A percentile compares a stretch with the other conserved stretches of the same genome.
phyloP scores from a whole-genome alignment of 2,329 filamentous ascomycete genomes.

The Apiospora rasikravindrae region DNA sequence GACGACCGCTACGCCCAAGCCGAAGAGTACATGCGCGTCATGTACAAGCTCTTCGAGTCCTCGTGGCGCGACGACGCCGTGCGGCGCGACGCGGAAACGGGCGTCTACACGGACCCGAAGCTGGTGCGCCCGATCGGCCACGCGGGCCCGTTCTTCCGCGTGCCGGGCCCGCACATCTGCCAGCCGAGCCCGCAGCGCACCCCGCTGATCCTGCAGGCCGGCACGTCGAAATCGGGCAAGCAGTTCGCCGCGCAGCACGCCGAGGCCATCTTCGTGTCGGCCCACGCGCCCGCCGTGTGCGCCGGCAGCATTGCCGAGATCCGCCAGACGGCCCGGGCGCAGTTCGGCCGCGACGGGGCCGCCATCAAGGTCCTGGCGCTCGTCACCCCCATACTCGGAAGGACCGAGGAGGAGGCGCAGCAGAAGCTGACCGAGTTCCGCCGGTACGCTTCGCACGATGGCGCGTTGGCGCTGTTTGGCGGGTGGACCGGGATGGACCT shows the following conservation, averaged over 20 bases:
- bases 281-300: constrained; percentile 66
- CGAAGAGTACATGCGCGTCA: constrained; percentile 68
- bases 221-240: constrained; percentile 69
- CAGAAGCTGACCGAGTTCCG: constrained; percentile 67
- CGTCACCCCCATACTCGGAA: constrained; percentile 68
- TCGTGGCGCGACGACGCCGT: constrained; percentile 73
- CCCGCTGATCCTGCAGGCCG: constrained; percentile 72
- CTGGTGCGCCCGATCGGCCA: constrained; percentile 71
- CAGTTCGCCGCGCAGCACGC: constrained; percentile 72
- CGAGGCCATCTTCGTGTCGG: constrained; percentile 73
- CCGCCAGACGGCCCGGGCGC: constrained; percentile 55
- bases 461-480: constrained; percentile 72
- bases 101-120: constrained; percentile 58
- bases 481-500: constrained; percentile 71
- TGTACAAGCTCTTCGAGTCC: constrained; percentile 70
- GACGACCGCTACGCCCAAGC: constrained; percentile 69
- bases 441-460: constrained; percentile 64
- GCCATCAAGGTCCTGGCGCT: constrained; percentile 72
- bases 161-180: constrained; percentile 69
- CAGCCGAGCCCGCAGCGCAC: constrained; percentile 71
- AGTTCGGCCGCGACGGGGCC: constrained; percentile 61
- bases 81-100: constrained; percentile 59
- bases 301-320: constrained; percentile 68
- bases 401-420: constrained; percentile 68
- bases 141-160: constrained; percentile 65